Conservation (phyloP, 306 rosid species). For the Cicer pinnatifidum region DNA sequence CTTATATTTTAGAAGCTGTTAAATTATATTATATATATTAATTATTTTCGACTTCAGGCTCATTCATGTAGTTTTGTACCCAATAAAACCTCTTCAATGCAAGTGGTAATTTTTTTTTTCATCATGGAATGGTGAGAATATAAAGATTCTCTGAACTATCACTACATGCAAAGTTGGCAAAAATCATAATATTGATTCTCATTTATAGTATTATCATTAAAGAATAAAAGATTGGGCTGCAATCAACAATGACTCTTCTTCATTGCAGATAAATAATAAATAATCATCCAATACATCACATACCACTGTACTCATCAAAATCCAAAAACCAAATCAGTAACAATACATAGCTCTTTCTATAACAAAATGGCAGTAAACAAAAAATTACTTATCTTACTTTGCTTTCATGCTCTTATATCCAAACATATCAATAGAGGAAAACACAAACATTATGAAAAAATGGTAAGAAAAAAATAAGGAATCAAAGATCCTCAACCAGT, state of each 20-base stretch:
- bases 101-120: neutral
- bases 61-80: no score
- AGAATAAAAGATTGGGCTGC: slow-evolving; percentile 1
- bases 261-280: slow-evolving; percentile 33
- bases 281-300: slow-evolving; percentile 36
- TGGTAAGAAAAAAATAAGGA: slow-evolving; percentile 38
- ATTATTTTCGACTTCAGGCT: neutral
- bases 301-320: slow-evolving; percentile 28
- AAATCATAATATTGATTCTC: slow-evolving; percentile 5
- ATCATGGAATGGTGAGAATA: neutral
- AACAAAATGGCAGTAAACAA: slow-evolving; percentile 38
- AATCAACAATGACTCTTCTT: slow-evolving; percentile 29
- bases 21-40: no score
- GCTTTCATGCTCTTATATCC: slow-evolving; percentile 64
- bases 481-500: slow-evolving; percentile 56
- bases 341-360: slow-evolving; percentile 58
- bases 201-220: neutral
- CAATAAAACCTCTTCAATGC: neutral
- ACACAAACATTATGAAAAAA: slow-evolving; percentile 55
- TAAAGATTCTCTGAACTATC: neutral
- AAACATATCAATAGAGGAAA: slow-evolving; percentile 51
- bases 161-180: slow-evolving; percentile 1
- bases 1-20: no score
- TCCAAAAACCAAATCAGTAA: slow-evolving; percentile 58
- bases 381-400: slow-evolving; percentile 57